These are phyloP conservation scores for Scalesia atractyloides DNA, from an alignment of 129 eudicot species.

Conservation along the genomic window DNA sequence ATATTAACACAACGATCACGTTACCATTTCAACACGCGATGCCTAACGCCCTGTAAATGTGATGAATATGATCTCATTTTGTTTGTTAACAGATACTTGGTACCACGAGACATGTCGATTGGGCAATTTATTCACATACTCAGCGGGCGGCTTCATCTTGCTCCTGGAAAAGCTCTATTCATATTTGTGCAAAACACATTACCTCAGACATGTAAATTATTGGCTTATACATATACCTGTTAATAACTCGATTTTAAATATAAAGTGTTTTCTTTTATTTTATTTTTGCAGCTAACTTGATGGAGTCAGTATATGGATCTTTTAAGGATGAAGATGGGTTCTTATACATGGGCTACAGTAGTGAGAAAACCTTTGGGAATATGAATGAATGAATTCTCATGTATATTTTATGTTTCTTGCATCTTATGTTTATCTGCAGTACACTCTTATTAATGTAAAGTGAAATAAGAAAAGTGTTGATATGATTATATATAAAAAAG, in stretches of 20 bases:
- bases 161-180: conserved; percentile 88
- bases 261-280: not conserved
- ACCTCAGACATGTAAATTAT: conserved; percentile 74
- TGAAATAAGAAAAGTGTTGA: not conserved
- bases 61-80: not conserved
- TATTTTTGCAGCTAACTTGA: conserved; percentile 69
- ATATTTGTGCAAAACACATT: conserved; percentile 78
- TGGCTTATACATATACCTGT: not conserved
- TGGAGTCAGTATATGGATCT: conserved; percentile 73
- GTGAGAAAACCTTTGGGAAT: conserved; percentile 87
- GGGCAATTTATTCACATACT: conserved; percentile 86
- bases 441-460: not conserved
- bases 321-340: conserved; percentile 87
- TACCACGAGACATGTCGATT: conserved; percentile 86
- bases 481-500: too few relatives aligned
- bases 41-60: not conserved
- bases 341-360: conserved; percentile 81
- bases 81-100: conserved; percentile 61
- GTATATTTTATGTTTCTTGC: not conserved
- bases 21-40: not conserved
- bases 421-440: not conserved
- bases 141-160: conserved; percentile 67
- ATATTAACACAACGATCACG: not conserved
- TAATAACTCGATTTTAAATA: not conserved
- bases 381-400: conserved; percentile 1